Evolutionary conservation across 352 stramenopile genomes (phyloP).

Genomic region (Pythium brassicae): DNA sequence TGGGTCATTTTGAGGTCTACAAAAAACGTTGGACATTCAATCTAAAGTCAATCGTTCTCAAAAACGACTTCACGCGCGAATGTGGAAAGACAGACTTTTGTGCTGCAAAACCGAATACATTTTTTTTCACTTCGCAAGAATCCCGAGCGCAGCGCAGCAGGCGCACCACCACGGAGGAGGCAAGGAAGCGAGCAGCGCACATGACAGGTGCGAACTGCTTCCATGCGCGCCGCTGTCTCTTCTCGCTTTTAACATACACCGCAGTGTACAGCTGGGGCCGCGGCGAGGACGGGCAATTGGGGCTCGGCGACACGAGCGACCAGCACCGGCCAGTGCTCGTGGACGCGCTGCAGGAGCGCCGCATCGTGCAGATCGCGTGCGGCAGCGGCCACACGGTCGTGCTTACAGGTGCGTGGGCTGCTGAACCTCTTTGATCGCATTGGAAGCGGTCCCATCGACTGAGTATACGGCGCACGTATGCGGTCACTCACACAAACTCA

Average conservation of each 20-base stretch:
- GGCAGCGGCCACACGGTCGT: constrained; percentile 88
- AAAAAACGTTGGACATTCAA: no score
- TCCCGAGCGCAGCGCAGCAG: no score
- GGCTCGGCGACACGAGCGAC: constrained; percentile 84
- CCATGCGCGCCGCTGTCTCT: background rate
- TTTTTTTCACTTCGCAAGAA: no score
- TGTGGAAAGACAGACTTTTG: no score
- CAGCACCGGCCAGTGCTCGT: constrained; percentile 81
- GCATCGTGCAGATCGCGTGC: constrained; percentile 86
- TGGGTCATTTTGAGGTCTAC: no score
- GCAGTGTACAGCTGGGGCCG: constrained; percentile 86
- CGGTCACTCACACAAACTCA: background rate
- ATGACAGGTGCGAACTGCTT: background rate
- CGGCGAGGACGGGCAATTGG: constrained; percentile 84
- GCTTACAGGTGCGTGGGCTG: constrained; percentile 51
- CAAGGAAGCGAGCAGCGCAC: no score
- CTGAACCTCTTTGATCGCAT: background rate
- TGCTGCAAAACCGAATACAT: no score
- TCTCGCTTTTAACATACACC: background rate
- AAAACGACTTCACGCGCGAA: no score
- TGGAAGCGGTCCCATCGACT: no score
- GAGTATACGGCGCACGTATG: no score
- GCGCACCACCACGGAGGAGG: no score
- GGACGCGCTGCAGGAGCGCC: constrained; percentile 76
- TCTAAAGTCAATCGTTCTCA: no score